These are phyloP conservation scores for Blepharisma japonicum DNA, from an alignment of 73 alveolate species.

Conservation along the genomic window DNA sequence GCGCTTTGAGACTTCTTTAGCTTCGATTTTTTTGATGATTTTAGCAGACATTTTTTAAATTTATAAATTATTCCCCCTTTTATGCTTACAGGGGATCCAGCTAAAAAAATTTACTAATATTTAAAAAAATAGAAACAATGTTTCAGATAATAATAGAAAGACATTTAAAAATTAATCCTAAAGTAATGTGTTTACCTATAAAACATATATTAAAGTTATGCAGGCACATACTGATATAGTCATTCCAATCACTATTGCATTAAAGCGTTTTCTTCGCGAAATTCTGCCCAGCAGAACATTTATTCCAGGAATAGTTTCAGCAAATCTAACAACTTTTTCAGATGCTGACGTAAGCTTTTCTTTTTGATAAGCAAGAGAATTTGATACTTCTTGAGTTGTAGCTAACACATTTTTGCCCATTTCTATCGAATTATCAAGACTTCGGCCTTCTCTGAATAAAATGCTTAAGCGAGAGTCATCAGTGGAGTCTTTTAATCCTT, in stretches of 20 bases:
- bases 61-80: no score
- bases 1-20: no score
- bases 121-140: no score
- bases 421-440: neutral
- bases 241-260: slow-evolving; percentile 1
- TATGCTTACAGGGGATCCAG: no score
- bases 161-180: no score
- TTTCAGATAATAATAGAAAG: no score
- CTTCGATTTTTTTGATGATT: no score
- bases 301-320: slow-evolving; percentile 21
- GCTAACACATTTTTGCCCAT: slow-evolving; percentile 12
- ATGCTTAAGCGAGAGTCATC: neutral
- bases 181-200: no score
- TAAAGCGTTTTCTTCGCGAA: neutral
- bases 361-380: slow-evolving; percentile 13
- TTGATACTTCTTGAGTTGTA: neutral
- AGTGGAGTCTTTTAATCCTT: neutral
- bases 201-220: neutral
- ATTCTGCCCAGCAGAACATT: neutral
- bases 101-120: no score
- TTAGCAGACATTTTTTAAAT: no score
- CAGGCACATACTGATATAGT: slow-evolving; percentile 2
- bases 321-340: slow-evolving; percentile 12
- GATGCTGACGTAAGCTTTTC: slow-evolving; percentile 9
- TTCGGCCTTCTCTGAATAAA: neutral